Evolutionary conservation across 2,329 filamentous ascomycete genomes (phyloP).

Genomic region (Cercospora beticola): DNA sequence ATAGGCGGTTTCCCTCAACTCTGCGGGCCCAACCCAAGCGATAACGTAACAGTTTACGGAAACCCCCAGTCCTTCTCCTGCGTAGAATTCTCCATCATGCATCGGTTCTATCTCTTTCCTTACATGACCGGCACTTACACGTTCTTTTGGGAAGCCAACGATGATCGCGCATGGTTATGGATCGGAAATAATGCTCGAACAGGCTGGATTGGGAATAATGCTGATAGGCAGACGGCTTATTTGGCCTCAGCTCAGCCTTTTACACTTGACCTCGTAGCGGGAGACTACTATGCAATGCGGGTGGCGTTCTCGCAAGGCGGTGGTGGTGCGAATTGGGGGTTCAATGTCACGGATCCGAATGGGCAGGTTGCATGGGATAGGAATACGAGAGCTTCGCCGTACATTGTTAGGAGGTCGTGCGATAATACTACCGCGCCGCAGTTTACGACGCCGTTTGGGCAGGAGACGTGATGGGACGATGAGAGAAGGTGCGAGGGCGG

Average conservation of each 20-base stretch:
- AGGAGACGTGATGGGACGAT: slow-evolving; percentile 1
- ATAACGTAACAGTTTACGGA: slow-evolving; percentile 8
- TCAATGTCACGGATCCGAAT: slow-evolving; percentile 13
- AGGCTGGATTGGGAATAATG: slow-evolving; percentile 17
- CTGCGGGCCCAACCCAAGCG: neutral
- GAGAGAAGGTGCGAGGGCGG: neutral
- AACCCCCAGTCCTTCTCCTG: slow-evolving; percentile 7
- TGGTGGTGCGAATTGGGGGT: slow-evolving; percentile 12
- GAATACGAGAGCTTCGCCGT: slow-evolving; percentile 14
- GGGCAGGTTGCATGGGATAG: slow-evolving; percentile 6
- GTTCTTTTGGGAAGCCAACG: slow-evolving; percentile 6
- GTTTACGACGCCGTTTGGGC: slow-evolving; percentile 7
- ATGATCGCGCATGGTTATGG: slow-evolving; percentile 17
- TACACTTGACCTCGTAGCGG: neutral
- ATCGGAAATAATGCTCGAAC: slow-evolving; percentile 8
- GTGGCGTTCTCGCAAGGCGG: slow-evolving; percentile 11
- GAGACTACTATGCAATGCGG: slow-evolving; percentile 11
- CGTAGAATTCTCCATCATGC: slow-evolving; percentile 14
- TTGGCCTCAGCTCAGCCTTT: neutral
- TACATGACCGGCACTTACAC: slow-evolving; percentile 11
- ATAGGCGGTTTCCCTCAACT: slow-evolving; percentile 11
- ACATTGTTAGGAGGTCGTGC: slow-evolving; percentile 16
- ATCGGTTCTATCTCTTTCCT: slow-evolving; percentile 19
- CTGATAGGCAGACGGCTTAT: neutral
- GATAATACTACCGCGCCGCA: slow-evolving; percentile 12